Evolutionary conservation across 163 green algal genomes (phyloP), one percentile per base, ranked within the genome.

Genomic region (Chlorella variabilis): DNA sequence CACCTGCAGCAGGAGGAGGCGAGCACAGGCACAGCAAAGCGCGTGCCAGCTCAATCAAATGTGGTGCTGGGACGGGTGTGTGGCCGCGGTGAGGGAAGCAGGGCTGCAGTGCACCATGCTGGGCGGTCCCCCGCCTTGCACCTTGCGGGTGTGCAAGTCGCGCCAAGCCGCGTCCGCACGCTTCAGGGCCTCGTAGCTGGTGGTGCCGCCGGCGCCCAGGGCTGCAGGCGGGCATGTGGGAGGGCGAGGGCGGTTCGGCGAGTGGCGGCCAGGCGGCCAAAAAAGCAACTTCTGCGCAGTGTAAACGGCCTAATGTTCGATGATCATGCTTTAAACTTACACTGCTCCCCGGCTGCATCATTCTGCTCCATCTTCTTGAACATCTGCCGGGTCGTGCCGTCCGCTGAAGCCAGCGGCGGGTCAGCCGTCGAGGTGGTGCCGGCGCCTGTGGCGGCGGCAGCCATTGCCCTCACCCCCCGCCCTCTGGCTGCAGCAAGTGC

Each of bases 131-230:
- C 11, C 45, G 15, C 45, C 45, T 23, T 15, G 27, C 59, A 67
- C 38, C 4, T 27, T 70, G 15, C 63, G 49, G 9, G 61, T 83
- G 45, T 63, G 71, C 62, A 88, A 36, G 4, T 62, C 33, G 0
- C 13, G 34, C 84, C 84, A 88, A 15, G 73, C 78, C 31, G 71
- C 78, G 17, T 88, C 84, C 21, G 80, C 42, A 23, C 84, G 59
- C 58, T 80, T 61, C 17, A 88, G 58, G 20, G 75, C 74, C 20
- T 74, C 61, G 6, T 71, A 61, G 21, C 58, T 81, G 4, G 78
- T 85, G 70, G 29, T 25, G n/a, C 84, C 78, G 38, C 84, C 84
- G 3, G 84, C 84, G 31, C 83, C 83, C 49, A 33, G 11, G 20
- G 76, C 77, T 83, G 77, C 74, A 73, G n/a, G n/a, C n/a, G n/a